Evolutionary conservation across 257 asterid species (phyloP).

Genomic region (Solanum phureja): DNA sequence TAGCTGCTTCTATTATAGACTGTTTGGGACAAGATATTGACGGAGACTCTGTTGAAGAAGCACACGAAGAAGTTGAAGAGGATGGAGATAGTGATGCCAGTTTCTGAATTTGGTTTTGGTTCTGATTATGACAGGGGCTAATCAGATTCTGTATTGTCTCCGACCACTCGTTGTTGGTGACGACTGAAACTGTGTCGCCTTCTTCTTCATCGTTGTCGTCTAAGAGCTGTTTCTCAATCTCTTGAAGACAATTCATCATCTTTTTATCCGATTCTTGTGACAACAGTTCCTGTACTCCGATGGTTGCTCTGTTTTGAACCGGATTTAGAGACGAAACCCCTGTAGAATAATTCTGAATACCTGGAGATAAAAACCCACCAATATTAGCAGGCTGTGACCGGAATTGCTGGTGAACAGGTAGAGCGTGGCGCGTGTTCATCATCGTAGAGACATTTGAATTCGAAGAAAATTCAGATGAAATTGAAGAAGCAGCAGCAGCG

Average conservation of each 20-base stretch:
- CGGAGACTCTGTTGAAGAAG: slow-evolving; percentile 58
- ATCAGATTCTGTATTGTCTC: slow-evolving; percentile 55
- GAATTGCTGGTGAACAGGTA: slow-evolving; percentile 42
- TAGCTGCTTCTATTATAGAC: slow-evolving; percentile 42
- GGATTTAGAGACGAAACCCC: slow-evolving; percentile 25
- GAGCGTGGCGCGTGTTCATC: slow-evolving; percentile 33
- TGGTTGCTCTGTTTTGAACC: slow-evolving; percentile 9
- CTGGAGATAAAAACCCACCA: background rate
- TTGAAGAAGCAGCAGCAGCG: background rate
- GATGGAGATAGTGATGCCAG: slow-evolving; percentile 56
- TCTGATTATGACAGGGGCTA: slow-evolving; percentile 6
- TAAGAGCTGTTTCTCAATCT: slow-evolving; percentile 67
- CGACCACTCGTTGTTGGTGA: slow-evolving; percentile 70
- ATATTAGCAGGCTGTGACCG: slow-evolving; percentile 15
- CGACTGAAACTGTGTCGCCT: slow-evolving; percentile 34
- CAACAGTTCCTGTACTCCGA: slow-evolving; percentile 1
- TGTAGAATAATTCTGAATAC: slow-evolving; percentile 5
- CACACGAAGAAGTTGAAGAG: slow-evolving; percentile 66
- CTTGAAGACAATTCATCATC: slow-evolving; percentile 48
- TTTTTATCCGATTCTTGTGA: slow-evolving; percentile 32
- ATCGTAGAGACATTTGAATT: slow-evolving; percentile 24
- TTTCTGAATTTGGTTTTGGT: slow-evolving; percentile 3
- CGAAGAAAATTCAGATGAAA: slow-evolving; percentile 16
- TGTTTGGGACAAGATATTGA: slow-evolving; percentile 44
- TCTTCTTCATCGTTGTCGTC: slow-evolving; percentile 47